Conservation (phyloP, 1,139 yeast species). For the Candida sanyaensis region DNA sequence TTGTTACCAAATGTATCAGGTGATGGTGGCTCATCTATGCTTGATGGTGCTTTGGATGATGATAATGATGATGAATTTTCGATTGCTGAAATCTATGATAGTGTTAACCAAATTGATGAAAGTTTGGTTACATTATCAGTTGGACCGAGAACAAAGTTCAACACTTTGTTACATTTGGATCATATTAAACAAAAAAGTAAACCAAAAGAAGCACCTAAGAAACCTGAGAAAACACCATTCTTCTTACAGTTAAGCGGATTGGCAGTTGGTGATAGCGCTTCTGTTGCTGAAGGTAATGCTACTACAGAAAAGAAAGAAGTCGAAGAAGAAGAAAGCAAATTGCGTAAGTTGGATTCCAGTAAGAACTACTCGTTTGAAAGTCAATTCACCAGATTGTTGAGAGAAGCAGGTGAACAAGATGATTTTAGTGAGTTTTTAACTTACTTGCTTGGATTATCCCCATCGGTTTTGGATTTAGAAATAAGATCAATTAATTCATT, state of each 20-base stretch:
- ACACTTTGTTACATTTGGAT: slow-evolving; percentile 78
- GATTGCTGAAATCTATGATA: slow-evolving; percentile 40
- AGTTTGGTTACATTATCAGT: slow-evolving; percentile 71
- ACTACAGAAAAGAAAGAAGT: slow-evolving; percentile 10
- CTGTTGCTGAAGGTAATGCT: slow-evolving; percentile 51
- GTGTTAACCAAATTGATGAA: slow-evolving; percentile 66
- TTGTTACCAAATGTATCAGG: slow-evolving; percentile 81
- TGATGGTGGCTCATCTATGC: slow-evolving; percentile 70
- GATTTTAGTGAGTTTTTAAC: slow-evolving; percentile 55
- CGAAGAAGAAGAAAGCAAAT: slow-evolving; percentile 23
- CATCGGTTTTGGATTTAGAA: slow-evolving; percentile 82
- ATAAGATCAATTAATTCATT: slow-evolving; percentile 73
- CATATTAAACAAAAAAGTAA: slow-evolving; percentile 83
- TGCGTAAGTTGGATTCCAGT: slow-evolving; percentile 25
- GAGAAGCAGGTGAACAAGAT: slow-evolving; percentile 44
- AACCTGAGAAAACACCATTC: slow-evolving; percentile 85
- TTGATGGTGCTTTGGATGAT: slow-evolving; percentile 70
- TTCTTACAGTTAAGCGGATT: slow-evolving; percentile 66
- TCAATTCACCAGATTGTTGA: slow-evolving; percentile 65
- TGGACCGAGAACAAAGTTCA: slow-evolving; percentile 78
- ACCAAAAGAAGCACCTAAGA: slow-evolving; percentile 87
- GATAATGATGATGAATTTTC: slow-evolving; percentile 27
- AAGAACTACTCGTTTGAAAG: slow-evolving; percentile 60
- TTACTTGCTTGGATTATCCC: slow-evolving; percentile 64
- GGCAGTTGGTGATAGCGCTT: slow-evolving; percentile 69